Conservation (phyloP, 495 filamentous ascomycete species). For the Trichoderma reesei region DNA sequence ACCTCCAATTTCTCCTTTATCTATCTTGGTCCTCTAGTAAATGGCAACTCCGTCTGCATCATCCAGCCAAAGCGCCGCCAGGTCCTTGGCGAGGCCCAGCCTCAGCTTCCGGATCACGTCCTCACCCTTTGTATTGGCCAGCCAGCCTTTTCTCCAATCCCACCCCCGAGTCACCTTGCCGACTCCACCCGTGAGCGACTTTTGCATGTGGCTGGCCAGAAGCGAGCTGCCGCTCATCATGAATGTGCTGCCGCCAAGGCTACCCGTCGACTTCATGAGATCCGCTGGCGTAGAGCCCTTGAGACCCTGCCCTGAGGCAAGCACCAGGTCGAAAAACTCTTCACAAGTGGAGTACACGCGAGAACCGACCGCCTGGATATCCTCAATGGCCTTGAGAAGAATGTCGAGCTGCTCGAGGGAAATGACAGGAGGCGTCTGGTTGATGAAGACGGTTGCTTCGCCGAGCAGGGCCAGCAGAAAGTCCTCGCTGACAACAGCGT, state of each 20-base stretch:
- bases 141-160: conserved; percentile 71
- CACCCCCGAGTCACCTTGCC: conserved; percentile 55
- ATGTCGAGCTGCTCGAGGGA: conserved; percentile 58
- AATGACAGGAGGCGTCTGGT: conserved; percentile 40
- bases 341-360: conserved; percentile 61
- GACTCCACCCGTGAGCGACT: conserved; percentile 46
- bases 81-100: conserved; percentile 60
- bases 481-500: conserved; percentile 75
- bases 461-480: conserved; percentile 74
- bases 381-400: conserved; percentile 71
- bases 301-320: conserved; percentile 33
- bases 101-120: conserved; percentile 65
- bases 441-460: conserved; percentile 69
- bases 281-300: conserved; percentile 48
- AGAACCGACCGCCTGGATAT: conserved; percentile 64
- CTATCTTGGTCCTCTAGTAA: not conserved
- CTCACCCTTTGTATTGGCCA: conserved; percentile 45
- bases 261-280: conserved; percentile 54
- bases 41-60: conserved; percentile 35
- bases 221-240: conserved; percentile 62
- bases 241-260: conserved; percentile 44
- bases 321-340: conserved; percentile 54
- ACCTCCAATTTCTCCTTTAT: not conserved
- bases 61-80: conserved; percentile 51
- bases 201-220: conserved; percentile 52